Conservation (phyloP, 2,329 filamentous ascomycete species). For the Talaromyces albobiverticillius region DNA sequence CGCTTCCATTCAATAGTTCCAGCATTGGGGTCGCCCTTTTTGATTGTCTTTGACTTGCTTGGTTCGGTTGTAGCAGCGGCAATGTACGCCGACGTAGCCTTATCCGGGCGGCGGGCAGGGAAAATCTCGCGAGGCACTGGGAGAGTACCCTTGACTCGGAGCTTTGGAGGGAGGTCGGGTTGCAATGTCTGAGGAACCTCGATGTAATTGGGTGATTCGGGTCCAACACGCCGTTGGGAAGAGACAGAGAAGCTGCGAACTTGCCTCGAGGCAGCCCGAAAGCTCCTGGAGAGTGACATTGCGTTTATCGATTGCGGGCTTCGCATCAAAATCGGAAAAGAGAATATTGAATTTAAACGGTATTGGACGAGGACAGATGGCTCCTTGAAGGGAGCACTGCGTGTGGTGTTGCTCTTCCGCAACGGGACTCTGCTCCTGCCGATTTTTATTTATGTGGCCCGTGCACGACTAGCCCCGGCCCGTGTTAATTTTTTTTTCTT, state of each 20-base stretch:
- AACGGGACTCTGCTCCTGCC: conserved; percentile 32
- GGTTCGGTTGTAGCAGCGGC: conserved; percentile 58
- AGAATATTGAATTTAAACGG: too few species aligned
- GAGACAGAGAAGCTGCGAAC: conserved; percentile 40
- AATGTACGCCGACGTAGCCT: conserved; percentile 62
- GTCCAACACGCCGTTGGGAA: conserved; percentile 43
- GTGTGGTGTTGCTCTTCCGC: too few species aligned
- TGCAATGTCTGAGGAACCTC: conserved; percentile 76
- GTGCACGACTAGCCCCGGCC: conserved; percentile 35
- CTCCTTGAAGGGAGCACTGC: conserved; percentile 4
- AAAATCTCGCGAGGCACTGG: conserved; percentile 83
- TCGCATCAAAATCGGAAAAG: too few species aligned
- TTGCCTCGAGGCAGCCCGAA: conserved; percentile 35
- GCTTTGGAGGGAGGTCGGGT: conserved; percentile 53
- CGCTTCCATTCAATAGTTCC: conserved; percentile 64
- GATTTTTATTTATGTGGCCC: conserved; percentile 36
- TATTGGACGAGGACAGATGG: neutral
- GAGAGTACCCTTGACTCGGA: conserved; percentile 68
- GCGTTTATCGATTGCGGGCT: neutral
- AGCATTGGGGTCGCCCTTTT: conserved; percentile 40
- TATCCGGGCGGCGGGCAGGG: conserved; percentile 57
- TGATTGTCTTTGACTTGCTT: conserved; percentile 27
- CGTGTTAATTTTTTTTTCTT: conserved; percentile 26
- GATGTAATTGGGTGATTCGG: conserved; percentile 86
- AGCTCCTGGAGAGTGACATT: conserved; percentile 38